phyloP scores from a whole-genome alignment of 192 early-diverging fungal genomes.

The Cetraspora pellucida region DNA sequence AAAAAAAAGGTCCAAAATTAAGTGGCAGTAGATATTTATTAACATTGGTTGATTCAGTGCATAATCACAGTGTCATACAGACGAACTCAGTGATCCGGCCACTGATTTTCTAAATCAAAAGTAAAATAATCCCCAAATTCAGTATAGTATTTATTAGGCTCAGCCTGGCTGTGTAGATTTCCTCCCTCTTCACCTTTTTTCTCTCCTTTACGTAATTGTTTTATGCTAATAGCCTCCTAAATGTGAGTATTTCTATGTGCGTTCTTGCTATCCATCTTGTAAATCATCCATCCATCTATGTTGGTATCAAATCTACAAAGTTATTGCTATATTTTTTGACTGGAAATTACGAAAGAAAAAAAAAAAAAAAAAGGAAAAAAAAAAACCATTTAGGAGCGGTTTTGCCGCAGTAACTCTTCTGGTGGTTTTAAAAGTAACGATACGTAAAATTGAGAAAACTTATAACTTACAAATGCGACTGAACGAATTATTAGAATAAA shows the following conservation, averaged over 20 bases:
- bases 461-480: too few relatives aligned
- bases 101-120: background rate
- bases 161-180: background rate
- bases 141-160: slow-evolving; percentile 19
- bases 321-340: background rate
- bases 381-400: background rate
- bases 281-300: slow-evolving; percentile 32
- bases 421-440: too few relatives aligned
- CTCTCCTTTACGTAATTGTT: slow-evolving; percentile 28
- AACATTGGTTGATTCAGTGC: too few relatives aligned
- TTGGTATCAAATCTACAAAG: background rate
- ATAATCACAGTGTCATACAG: too few relatives aligned
- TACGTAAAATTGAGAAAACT: too few relatives aligned
- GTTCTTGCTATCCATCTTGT: slow-evolving; percentile 7
- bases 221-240: slow-evolving; percentile 28
- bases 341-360: background rate
- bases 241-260: slow-evolving; percentile 24
- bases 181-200: slow-evolving; percentile 9
- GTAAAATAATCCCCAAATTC: background rate
- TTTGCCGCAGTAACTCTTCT: background rate
- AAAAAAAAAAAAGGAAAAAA: slow-evolving; percentile 5
- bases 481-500: too few relatives aligned
- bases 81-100: slow-evolving; percentile 1
- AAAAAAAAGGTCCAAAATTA: background rate
- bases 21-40: background rate